These are phyloP conservation scores for Kregervanrija pseudodelftensis DNA, from an alignment of 805 yeast genomes.

Conservation along the genomic window DNA sequence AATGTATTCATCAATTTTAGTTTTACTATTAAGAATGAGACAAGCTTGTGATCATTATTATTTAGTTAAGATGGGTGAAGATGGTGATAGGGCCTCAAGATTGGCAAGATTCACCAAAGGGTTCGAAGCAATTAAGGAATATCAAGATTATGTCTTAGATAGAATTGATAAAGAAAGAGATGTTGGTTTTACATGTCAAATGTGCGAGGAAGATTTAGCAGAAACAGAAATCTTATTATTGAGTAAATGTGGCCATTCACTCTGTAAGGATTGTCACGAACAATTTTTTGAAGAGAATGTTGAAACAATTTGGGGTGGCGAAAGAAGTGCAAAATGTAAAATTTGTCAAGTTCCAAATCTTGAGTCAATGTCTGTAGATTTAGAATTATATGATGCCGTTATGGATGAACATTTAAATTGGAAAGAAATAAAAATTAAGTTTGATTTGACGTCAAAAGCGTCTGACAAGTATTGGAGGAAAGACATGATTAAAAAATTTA, in stretches of 20 bases:
- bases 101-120: conserved; percentile 27
- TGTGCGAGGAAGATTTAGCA: conserved; percentile 51
- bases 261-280: conserved; percentile 54
- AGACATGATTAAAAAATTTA: conserved; percentile 21
- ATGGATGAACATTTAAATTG: conserved; percentile 24
- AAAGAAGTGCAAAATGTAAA: conserved; percentile 42
- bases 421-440: conserved; percentile 18
- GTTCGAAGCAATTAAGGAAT: conserved; percentile 16
- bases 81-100: conserved; percentile 32
- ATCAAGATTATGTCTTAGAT: conserved; percentile 19
- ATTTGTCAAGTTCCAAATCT: conserved; percentile 39
- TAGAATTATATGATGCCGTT: conserved; percentile 44
- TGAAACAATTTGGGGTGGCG: conserved; percentile 28
- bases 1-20: conserved; percentile 53
- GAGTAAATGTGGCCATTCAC: conserved; percentile 66
- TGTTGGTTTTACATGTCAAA: conserved; percentile 48
- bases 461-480: conserved; percentile 22
- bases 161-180: conserved; percentile 30
- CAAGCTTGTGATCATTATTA: conserved; percentile 83
- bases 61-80: conserved; percentile 59
- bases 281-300: conserved; percentile 41
- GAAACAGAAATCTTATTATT: conserved; percentile 38
- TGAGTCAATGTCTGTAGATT: conserved; percentile 37
- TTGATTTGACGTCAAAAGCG: conserved; percentile 16
- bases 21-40: conserved; percentile 67